A percentile compares a stretch with the other conserved stretches of the same genome.
phyloP scores from a whole-genome alignment of 352 stramenopile genomes.

The Thalassiosira pacifica region DNA sequence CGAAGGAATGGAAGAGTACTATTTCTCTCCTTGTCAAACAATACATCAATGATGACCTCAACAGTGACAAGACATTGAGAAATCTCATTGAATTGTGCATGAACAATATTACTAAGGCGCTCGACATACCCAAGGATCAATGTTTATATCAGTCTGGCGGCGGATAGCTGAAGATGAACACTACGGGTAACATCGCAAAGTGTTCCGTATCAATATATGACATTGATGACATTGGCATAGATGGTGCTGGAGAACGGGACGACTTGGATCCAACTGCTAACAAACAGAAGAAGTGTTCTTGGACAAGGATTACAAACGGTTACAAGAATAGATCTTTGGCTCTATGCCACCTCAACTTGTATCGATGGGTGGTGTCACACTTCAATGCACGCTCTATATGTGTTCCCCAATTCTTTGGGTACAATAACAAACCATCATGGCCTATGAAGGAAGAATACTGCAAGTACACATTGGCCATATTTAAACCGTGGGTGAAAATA shows the following conservation, averaged over 20 bases:
- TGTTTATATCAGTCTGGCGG: no score
- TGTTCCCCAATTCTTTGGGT: conserved; percentile 3
- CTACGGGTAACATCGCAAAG: no score
- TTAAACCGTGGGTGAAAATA: background rate
- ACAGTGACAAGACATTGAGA: background rate
- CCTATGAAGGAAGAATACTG: background rate
- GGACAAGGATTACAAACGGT: background rate
- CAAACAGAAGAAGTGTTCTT: background rate
- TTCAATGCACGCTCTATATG: background rate
- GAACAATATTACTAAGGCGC: background rate
- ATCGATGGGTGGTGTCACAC: background rate
- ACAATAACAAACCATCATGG: background rate
- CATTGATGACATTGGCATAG: background rate
- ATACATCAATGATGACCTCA: background rate
- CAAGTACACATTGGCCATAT: conserved; percentile 1
- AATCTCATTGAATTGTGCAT: background rate
- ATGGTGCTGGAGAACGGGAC: no score
- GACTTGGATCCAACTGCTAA: no score
- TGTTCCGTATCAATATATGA: background rate
- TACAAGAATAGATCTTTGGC: background rate
- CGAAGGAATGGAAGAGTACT: background rate
- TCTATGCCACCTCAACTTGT: background rate
- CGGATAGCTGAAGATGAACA: background rate
- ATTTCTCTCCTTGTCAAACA: background rate
- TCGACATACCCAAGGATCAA: background rate